Conservation (phyloP, 2,329 filamentous ascomycete genomes). For the Beauveria medogensis region DNA sequence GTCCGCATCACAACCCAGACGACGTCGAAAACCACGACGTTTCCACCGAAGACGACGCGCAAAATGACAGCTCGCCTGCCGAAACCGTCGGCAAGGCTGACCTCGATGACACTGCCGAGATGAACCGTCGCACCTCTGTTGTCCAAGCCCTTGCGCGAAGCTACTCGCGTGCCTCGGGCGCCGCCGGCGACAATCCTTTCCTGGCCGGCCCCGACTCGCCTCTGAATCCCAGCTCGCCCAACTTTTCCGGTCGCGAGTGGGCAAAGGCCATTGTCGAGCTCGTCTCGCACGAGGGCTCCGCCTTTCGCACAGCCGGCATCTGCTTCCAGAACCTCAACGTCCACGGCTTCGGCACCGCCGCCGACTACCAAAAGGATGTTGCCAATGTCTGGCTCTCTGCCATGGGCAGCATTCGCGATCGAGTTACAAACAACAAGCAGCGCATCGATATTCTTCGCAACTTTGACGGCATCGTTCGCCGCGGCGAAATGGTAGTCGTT, state of each 20-base stretch:
- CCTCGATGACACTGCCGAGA: conserved; percentile 32
- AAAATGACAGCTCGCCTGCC: conserved; percentile 23
- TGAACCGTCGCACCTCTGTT: conserved; percentile 36
- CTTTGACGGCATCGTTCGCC: conserved; percentile 57
- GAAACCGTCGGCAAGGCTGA: conserved; percentile 18
- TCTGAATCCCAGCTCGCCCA: conserved; percentile 37
- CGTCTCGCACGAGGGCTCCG: conserved; percentile 38
- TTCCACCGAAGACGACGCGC: conserved; percentile 20
- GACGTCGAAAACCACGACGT: conserved; percentile 22
- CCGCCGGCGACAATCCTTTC: conserved; percentile 38
- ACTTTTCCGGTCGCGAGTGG: conserved; percentile 47
- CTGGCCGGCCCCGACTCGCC: conserved; percentile 34
- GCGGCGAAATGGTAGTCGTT: conserved; percentile 65
- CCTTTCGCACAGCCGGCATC: conserved; percentile 52
- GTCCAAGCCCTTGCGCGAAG: conserved; percentile 44
- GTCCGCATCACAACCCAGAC: conserved; percentile 17
- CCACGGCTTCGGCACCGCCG: conserved; percentile 58
- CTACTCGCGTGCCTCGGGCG: conserved; percentile 38
- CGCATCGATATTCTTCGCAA: conserved; percentile 57
- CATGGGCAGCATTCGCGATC: conserved; percentile 31
- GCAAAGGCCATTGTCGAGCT: conserved; percentile 45
- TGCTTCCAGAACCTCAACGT: conserved; percentile 57
- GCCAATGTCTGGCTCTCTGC: conserved; percentile 45
- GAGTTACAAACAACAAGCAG: conserved; percentile 44
- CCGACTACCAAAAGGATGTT: conserved; percentile 61